Evolutionary conservation across 176 grass and related monocot genomes (phyloP).

Genomic region (Hordeum vulgare): DNA sequence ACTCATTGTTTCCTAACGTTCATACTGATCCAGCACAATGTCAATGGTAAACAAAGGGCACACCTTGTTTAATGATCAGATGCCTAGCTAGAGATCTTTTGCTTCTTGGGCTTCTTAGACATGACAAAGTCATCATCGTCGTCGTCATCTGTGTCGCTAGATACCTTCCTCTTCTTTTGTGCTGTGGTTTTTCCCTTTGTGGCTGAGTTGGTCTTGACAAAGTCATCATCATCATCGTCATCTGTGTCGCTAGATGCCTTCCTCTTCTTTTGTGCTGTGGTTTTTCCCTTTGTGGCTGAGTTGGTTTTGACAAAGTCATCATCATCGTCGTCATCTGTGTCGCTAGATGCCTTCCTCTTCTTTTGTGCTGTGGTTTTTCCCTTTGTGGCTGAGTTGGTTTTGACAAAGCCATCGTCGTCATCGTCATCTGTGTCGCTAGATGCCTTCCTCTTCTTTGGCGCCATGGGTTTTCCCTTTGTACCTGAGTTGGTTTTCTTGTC

Average conservation of each 20-base stretch:
- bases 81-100: constrained; percentile 34
- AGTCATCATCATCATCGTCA: constrained; percentile 30
- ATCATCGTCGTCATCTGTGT: constrained; percentile 19
- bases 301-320: constrained; percentile 29
- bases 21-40: constrained; percentile 22
- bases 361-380: constrained; percentile 23
- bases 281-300: constrained; percentile 7
- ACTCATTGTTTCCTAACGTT: constrained; percentile 6
- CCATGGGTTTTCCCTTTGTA: constrained; percentile 17
- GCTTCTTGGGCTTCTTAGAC: no score
- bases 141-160: constrained; percentile 17
- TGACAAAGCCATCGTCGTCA: constrained; percentile 29
- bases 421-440: constrained; percentile 22
- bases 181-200: constrained; percentile 12
- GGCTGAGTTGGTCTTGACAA: neutral
- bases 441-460: constrained; percentile 42
- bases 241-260: constrained; percentile 33
- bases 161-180: constrained; percentile 44
- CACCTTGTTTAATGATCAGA: constrained; percentile 2
- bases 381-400: neutral
- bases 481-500: constrained; percentile 20
- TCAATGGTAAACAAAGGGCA: neutral
- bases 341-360: constrained; percentile 42
- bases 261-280: constrained; percentile 28
- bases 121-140: constrained; percentile 34